Evolutionary conservation across 129 eudicot species (phyloP), one percentile per base, ranked within the genome.

Genomic region (Kitagawia praeruptora): DNA sequence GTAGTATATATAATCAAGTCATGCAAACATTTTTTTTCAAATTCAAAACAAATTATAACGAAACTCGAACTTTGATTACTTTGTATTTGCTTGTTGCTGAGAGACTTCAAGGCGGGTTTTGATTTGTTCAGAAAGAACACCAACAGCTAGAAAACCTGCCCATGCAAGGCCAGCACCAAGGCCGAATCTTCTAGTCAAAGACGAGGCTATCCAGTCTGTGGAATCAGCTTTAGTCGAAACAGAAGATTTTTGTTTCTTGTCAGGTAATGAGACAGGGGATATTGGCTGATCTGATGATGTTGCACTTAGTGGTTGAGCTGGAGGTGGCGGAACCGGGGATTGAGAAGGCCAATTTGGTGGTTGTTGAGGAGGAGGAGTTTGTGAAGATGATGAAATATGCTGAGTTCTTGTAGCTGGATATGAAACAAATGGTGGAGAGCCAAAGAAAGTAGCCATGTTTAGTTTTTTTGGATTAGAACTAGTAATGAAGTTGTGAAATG

Each of bases 101-200:
- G 85, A 88, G 77, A 93, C 96, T 87, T 93, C 97, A 31, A 89
- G 82, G 23, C 97, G 88, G 27, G 97, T 93, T 83, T 93, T 93
- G 69, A 91, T 86, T 74, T 93, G 97, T 80, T 93, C 98, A 11
- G 98, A 94, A 41, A 88, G 82, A 27, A 91, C 98, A 18, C 98
- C 97, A 83, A 91, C 74, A 23, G 97, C 89, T 63, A 94, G 83
- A 80, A 94, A 94, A 63, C 90, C 97, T 6, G 85, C 97, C 98
- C 98, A 91, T n/a, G 96, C 97, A 67, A 94, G 89, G 54, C 98
- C 98, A 11, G 97, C 98, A 44, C 97, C 98, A 51, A 94, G 89
- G 37, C 98, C 98, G 69, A 90, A 93, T 74, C 98, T 87, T 77
- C 98, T 81, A 8, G 98, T 94, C 80, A 94, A 87, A 39, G 85